Evolutionary conservation across 768 basidiomycete genomes (phyloP), one percentile per base, ranked within the genome.

Genomic region (Mrakia hoshinonis): DNA sequence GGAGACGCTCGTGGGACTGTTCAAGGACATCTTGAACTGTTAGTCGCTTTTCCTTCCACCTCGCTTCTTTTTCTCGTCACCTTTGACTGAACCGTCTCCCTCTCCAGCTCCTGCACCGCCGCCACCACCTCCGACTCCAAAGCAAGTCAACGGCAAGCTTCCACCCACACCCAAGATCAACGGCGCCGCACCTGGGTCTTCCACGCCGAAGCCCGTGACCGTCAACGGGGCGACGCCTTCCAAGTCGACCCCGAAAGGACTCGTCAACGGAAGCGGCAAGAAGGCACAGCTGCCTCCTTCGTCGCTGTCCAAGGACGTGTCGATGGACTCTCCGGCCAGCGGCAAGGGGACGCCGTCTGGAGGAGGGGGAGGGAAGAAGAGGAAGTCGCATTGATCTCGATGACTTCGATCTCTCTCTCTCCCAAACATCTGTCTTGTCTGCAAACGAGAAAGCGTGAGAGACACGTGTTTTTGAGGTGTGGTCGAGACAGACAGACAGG

Each of bases 301-400:
- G 55, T 26, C 51, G 46, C 3, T 38, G 9, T 47, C 39, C n/a
- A 65, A 65, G 24, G 63, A 43, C 29, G 63, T 65, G 2, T 29
- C 43, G 26, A 48, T 29, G 26, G 46, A 31, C 31, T 39, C 49
- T 6, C 51, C 67, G 24, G 46, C 60, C 10, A 48, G 48, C 12
- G 61, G 48, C n/a, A 20, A 60, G 36, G 68, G 58, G 4, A 47
- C 68, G 47, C 68, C 68, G 20, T 61, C 47, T 13, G 61, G 60
- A 22, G 47, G 58, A 46, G 68, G 68, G 31, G 47, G 58, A 46
- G 68, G 68, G 31, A 69, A 52, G 68, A 69, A 69, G 55, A 58
- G 68, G 43, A 69, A 69, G 68, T 69, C 68, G 60, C 62, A 46
- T 22, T 11, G 61, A 39, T 62, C 26, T 43, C n/a, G 7, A 43